Evolutionary conservation across 106 monocot genomes (phyloP), one percentile per base, ranked within the genome.

Genomic region (Phalaenopsis aphrodite): DNA sequence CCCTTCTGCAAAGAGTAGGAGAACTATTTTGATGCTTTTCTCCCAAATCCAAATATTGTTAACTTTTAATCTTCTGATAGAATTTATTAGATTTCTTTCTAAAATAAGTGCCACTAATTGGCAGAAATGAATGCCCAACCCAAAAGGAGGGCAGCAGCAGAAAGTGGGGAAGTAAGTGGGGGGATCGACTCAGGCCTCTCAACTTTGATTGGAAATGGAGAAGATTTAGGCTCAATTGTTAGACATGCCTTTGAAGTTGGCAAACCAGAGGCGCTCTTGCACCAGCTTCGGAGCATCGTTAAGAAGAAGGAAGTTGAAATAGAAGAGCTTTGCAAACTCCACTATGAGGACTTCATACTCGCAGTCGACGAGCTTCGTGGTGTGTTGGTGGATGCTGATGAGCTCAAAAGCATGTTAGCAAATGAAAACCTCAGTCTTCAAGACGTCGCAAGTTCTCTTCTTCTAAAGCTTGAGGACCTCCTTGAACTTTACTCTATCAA

Each of bases 291-390:
- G 47, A 82, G 66, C 81, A 77, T 88, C 49, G 86, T 85, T 16
- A 91, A 82, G 83, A 88, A 83, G 83, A 91, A 91, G 78, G 91
- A 91, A 82, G 83, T 85, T 3, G 91, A 91, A 83, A 91, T 91
- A 7, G 91, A 91, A 78, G 91, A 91, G 56, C 81, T 91, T 4
- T 91, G 91, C 81, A 88, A 86, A 41, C 86, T 91, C 19, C 91
- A 91, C 56, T 91, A 91, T 11, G 88, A 91, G 71, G 91, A 91
- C 19, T 91, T 91, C 76, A 91, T 91, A 56, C 78, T 81, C 41
- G 88, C 91, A 5, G 91, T 91, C 17, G 91, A 91, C 64, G 91
- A 91, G 81, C 88, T 91, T 8, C 91, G 91, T 30, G 91, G 88
- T 11, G 91, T 91, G 46, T 55, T 91, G 18, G 86, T 88, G 17